A percentile compares a stretch with the other conserved stretches of the same genome.
These are phyloP conservation scores for Myxozyma sirexii DNA, from an alignment of 805 yeast species.

Conservation along the genomic window DNA sequence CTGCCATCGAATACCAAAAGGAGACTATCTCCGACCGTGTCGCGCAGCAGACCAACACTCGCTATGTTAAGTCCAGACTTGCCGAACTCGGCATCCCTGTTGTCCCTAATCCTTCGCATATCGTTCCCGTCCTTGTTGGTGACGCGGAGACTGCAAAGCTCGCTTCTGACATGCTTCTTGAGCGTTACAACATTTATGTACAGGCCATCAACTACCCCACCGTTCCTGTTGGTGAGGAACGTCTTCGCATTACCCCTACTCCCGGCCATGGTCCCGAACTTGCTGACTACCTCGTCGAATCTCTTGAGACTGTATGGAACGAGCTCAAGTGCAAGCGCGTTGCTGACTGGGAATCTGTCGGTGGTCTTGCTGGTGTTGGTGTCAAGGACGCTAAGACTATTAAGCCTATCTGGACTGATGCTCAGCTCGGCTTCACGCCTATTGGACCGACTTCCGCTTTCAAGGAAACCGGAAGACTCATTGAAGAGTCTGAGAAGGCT, in stretches of 20 bases:
- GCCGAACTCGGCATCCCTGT: constrained; percentile 83
- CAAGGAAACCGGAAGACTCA: not conserved
- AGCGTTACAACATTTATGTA: constrained; percentile 84
- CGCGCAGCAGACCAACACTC: constrained; percentile 80
- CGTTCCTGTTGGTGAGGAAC: constrained; percentile 92
- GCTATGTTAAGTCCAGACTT: constrained; percentile 77
- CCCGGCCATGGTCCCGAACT: constrained; percentile 88
- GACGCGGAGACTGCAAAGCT: constrained; percentile 88
- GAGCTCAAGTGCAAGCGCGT: constrained; percentile 75
- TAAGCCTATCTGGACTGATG: constrained; percentile 84
- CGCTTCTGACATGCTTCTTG: constrained; percentile 87
- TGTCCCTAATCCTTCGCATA: constrained; percentile 96
- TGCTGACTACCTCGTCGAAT: constrained; percentile 72
- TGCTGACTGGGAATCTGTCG: constrained; percentile 72
- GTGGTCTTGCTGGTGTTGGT: constrained; percentile 94
- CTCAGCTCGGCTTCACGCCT: constrained; percentile 55
- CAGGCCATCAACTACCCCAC: constrained; percentile 99
- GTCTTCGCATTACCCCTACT: constrained; percentile 97
- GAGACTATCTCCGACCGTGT: constrained; percentile 74
- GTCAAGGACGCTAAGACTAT: constrained; percentile 50
- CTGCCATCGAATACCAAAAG: constrained; percentile 85
- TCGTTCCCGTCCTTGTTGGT: constrained; percentile 93
- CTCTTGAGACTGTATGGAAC: constrained; percentile 79
- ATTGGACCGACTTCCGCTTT: constrained; percentile 3
- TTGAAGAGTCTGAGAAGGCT: constrained; percentile 13